phyloP scores from a whole-genome alignment of 2,329 filamentous ascomycete genomes.

The Nemania abortiva region DNA sequence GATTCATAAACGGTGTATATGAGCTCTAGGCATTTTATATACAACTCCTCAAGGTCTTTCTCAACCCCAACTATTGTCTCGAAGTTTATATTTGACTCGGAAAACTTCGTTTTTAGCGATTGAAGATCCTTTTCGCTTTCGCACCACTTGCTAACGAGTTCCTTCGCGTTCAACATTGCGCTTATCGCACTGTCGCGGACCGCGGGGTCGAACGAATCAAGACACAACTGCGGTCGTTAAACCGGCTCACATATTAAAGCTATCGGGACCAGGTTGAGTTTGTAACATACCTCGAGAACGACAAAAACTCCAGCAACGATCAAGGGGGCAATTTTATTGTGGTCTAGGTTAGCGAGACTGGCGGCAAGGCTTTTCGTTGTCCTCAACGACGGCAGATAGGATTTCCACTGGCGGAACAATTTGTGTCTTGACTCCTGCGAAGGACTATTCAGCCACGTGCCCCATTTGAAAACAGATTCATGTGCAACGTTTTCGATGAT shows the following conservation, averaged over 20 bases:
- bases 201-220: neutral
- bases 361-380: neutral
- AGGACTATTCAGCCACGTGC: neutral
- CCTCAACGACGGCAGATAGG: constrained; percentile 11
- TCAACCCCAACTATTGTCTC: constrained; percentile 5
- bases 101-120: neutral
- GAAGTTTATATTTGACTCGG: neutral
- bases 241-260: neutral
- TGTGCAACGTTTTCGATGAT: neutral
- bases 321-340: constrained; percentile 1
- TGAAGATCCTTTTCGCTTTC: constrained; percentile 7
- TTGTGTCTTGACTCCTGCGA: neutral
- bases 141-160: constrained; percentile 8
- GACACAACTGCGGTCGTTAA: neutral
- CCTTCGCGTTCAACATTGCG: neutral
- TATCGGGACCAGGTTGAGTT: neutral
- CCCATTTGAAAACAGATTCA: neutral
- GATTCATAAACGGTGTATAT: neutral
- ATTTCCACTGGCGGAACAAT: constrained; percentile 10
- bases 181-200: constrained; percentile 3
- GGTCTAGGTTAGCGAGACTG: neutral
- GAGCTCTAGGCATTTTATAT: neutral
- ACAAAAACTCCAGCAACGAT: constrained; percentile 3
- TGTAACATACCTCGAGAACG: constrained; percentile 5
- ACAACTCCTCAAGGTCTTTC: neutral